Base-by-base conservation (phyloP, 768 basidiomycete genomes). In the Candolleomyces eurysporus region DNA sequence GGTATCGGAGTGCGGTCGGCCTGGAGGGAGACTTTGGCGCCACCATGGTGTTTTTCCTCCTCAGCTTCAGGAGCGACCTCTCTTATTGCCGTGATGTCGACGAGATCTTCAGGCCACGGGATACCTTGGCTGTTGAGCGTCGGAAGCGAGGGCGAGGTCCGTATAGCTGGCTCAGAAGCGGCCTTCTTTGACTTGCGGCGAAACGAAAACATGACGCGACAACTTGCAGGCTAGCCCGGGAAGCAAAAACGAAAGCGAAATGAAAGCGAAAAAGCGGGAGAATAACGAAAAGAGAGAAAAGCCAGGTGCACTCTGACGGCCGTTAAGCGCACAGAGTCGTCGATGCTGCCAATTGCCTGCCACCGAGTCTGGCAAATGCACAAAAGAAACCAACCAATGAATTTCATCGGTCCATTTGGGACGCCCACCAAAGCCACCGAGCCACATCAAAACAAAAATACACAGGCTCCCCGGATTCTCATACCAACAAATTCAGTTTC, bases 91-190 rank as follows among this genome's bases (percentile, higher is more conserved):
- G 82, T 78, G 62, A 89, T 78, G 69, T 94, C 90, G 46, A 94
- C 86, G 40, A 94, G 82, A 73, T 88, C 82, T 74, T 88, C 89
- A 22, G 92, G 92, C 92, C 92, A 94, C 60, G 88, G 88, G 43
- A 92, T 89, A 40, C 87, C 90, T 68, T 86, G 88, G 48, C 87
- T 82, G 57, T 77, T 81, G 65, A 94, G 82, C 69, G 91, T 86
- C 60, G 92, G 92, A 42, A 94, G 82, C 54, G 91, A 93, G 8
- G 91, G 89, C 45, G 90, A 91, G n/a, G 86, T 80, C 67, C 85
- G 87, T 57, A 93, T 79, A 63, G 76, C 75, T 40, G 79, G 75
- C 1, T 75, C 65, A 46, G 79, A 73, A 67, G 81, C 76, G 67
- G 72, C 74, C 75, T 81, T 78, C 78, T 79, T 85, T 61, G 83